Percentiles rank a stretch among this genome's conserved stretches.
Conservation (phyloP, 176 grass and related monocot species). For the Eremochloa ophiuroides region DNA sequence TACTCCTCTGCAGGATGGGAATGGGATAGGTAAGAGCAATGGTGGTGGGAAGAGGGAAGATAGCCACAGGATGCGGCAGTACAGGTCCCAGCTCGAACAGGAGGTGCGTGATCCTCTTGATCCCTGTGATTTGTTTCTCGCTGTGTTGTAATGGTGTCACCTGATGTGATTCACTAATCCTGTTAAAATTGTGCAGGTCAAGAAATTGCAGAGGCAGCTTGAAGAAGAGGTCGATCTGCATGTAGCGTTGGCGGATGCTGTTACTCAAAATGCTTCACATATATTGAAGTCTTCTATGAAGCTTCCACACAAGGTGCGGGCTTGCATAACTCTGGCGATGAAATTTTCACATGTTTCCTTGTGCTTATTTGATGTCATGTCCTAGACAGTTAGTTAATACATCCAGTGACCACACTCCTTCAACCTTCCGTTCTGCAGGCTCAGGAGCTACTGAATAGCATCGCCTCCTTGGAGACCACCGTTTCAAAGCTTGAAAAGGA, state of each 20-base stretch:
- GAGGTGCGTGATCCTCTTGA: conserved; percentile 47
- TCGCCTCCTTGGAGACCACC: conserved; percentile 61
- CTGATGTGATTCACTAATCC: background rate
- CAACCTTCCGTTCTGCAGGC: conserved; percentile 33
- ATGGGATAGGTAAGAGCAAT: conserved; percentile 45
- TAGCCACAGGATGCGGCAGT: conserved; percentile 38
- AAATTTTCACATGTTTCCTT: background rate
- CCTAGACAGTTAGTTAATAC: background rate
- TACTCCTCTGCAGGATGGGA: conserved; percentile 50
- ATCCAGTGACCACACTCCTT: background rate
- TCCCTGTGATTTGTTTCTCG: background rate
- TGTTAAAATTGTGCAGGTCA: conserved; percentile 44
- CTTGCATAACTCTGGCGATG: background rate
- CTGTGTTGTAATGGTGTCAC: background rate
- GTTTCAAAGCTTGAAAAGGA: conserved; percentile 86
- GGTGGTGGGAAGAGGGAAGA: conserved; percentile 43
- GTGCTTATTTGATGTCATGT: background rate
- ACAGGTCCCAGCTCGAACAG: conserved; percentile 74
- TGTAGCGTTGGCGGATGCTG: conserved; percentile 62
- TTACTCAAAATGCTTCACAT: conserved; percentile 37
- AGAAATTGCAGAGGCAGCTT: conserved; percentile 80
- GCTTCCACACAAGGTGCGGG: conserved; percentile 65
- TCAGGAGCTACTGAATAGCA: conserved; percentile 68
- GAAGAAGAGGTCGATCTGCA: conserved; percentile 85
- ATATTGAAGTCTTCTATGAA: conserved; percentile 56